Percentiles rank a stretch among this genome's conserved stretches.
Evolutionary conservation across 192 early-diverging fungal species (phyloP).

Genomic region (Mortierella antarctica): DNA sequence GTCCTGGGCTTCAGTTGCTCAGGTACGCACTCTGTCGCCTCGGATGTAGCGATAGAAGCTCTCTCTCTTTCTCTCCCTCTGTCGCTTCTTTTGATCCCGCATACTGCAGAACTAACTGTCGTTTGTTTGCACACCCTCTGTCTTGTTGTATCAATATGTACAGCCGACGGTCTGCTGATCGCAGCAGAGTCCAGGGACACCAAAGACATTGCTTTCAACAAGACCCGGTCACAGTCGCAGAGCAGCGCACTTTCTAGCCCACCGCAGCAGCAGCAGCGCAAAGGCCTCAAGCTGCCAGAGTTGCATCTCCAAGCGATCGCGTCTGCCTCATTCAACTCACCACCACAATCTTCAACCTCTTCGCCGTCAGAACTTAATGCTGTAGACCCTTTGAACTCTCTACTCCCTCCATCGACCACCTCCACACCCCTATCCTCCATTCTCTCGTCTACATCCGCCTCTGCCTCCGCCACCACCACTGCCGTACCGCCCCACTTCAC

Average conservation of each 20-base stretch:
- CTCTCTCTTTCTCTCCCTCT: slow-evolving; percentile 1
- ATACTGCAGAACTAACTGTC: neutral
- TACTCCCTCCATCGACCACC: slow-evolving; percentile 16
- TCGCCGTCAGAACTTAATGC: slow-evolving; percentile 31
- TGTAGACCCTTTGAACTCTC: slow-evolving; percentile 6
- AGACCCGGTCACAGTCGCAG: neutral
- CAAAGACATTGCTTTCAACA: neutral
- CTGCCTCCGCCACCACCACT: neutral
- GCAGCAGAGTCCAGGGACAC: slow-evolving; percentile 5
- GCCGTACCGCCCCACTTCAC: slow-evolving; percentile 29
- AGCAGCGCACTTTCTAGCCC: too few species aligned
- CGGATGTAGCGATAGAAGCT: neutral
- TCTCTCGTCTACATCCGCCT: slow-evolving; percentile 20
- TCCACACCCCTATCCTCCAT: neutral
- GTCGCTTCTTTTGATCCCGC: neutral
- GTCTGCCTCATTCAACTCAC: slow-evolving; percentile 9
- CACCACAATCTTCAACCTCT: slow-evolving; percentile 19
- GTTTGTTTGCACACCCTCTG: slow-evolving; percentile 4
- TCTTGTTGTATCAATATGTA: slow-evolving; percentile 1
- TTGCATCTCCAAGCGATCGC: slow-evolving; percentile 7
- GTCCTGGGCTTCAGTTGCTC: slow-evolving; percentile 47
- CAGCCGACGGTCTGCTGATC: slow-evolving; percentile 19
- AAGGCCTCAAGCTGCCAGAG: slow-evolving; percentile 12
- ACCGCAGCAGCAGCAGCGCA: slow-evolving; percentile 15
- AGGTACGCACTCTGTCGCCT: slow-evolving; percentile 29